Evolutionary conservation across 2,329 filamentous ascomycete genomes (phyloP).

Genomic region (Neonectria coccinea): DNA sequence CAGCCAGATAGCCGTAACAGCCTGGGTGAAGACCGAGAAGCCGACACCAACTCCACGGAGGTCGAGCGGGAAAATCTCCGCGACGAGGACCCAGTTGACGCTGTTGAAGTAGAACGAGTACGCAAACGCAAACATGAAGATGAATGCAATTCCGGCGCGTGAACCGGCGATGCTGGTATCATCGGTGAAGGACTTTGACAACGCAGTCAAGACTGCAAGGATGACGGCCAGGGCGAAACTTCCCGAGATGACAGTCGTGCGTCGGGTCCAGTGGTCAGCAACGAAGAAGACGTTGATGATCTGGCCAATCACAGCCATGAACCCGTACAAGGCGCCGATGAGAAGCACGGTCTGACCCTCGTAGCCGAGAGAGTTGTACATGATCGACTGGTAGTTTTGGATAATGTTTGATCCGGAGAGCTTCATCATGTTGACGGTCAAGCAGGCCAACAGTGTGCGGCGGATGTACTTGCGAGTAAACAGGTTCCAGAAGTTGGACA

Average conservation of each 20-base stretch:
- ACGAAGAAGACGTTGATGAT: slow-evolving; percentile 48
- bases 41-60: slow-evolving; percentile 45
- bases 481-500: slow-evolving; percentile 26
- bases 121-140: slow-evolving; percentile 47
- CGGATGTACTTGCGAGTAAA: slow-evolving; percentile 47
- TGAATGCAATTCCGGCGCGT: slow-evolving; percentile 47
- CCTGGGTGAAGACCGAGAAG: slow-evolving; percentile 45
- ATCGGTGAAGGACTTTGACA: slow-evolving; percentile 29
- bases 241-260: slow-evolving; percentile 20
- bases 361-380: slow-evolving; percentile 59
- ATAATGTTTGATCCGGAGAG: slow-evolving; percentile 47
- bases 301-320: slow-evolving; percentile 50
- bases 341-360: slow-evolving; percentile 61
- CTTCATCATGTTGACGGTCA: slow-evolving; percentile 49
- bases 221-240: slow-evolving; percentile 19
- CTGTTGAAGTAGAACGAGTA: slow-evolving; percentile 52
- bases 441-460: slow-evolving; percentile 44
- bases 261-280: slow-evolving; percentile 47
- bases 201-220: slow-evolving; percentile 16
- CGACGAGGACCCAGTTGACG: slow-evolving; percentile 47
- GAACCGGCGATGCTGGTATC: slow-evolving; percentile 37
- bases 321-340: slow-evolving; percentile 58
- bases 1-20: slow-evolving; percentile 49
- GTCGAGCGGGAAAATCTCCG: slow-evolving; percentile 46
- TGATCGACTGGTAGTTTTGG: slow-evolving; percentile 50